Evolutionary conservation across 2,329 filamentous ascomycete species (phyloP).

Genomic region (Clonostachys chloroleuca): DNA sequence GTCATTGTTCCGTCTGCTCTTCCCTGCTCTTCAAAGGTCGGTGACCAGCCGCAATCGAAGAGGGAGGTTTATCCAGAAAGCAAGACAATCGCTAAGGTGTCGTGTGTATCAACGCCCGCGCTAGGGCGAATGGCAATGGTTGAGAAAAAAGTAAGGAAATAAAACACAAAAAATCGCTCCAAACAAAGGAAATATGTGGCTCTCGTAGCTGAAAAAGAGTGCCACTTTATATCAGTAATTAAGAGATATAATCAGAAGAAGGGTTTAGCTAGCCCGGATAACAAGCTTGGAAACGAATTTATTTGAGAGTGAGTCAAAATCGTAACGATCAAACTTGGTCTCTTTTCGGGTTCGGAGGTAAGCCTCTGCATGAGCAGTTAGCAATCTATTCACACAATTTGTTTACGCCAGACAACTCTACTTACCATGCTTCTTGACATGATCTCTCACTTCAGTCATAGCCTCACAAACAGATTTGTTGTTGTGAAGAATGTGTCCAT

Average conservation of each 20-base stretch:
- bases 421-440: slow-evolving; percentile 92
- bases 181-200: not conserved
- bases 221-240: not conserved
- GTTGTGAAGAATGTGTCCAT: slow-evolving; percentile 86
- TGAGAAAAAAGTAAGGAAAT: not conserved
- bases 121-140: too few relatives aligned
- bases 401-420: slow-evolving; percentile 5
- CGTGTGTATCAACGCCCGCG: too few relatives aligned
- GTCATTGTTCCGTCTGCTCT: too few relatives aligned
- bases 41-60: too few relatives aligned
- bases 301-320: slow-evolving; percentile 94
- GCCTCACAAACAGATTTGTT: slow-evolving; percentile 91
- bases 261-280: slow-evolving; percentile 78
- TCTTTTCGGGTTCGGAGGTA: slow-evolving; percentile 79
- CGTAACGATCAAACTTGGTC: slow-evolving; percentile 80
- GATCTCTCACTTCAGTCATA: slow-evolving; percentile 90
- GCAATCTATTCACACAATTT: slow-evolving; percentile 2
- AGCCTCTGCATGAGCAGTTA: slow-evolving; percentile 55
- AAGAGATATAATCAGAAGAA: slow-evolving; percentile 7
- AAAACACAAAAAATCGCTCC: not conserved
- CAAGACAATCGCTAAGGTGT: too few relatives aligned
- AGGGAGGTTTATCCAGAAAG: too few relatives aligned
- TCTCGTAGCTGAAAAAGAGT: not conserved
- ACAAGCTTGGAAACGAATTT: slow-evolving; percentile 97
- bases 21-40: too few relatives aligned